Evolutionary conservation across 208 protist species (phyloP).

Genomic region (Trypanosoma grayi): DNA sequence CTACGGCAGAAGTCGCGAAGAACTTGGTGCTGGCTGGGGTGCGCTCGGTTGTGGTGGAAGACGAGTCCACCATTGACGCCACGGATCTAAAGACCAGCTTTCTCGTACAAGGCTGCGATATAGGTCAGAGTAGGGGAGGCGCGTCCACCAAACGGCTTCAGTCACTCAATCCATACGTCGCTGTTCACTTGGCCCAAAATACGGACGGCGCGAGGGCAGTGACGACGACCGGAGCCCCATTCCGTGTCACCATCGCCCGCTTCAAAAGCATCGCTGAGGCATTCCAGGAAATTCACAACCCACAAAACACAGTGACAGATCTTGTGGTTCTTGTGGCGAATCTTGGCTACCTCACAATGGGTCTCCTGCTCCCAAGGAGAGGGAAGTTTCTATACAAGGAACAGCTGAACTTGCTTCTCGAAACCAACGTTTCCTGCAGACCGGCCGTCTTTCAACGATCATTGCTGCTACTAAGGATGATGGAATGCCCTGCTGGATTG

Average conservation of each 20-base stretch:
- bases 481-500: constrained; percentile 11
- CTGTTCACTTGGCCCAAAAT: not conserved
- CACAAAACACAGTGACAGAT: constrained; percentile 1
- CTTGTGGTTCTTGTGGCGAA: constrained; percentile 21
- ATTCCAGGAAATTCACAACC: not conserved
- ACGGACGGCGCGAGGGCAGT: not conserved
- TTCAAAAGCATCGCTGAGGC: constrained; percentile 5
- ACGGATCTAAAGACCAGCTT: constrained; percentile 44
- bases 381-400: constrained; percentile 5
- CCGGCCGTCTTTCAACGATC: constrained; percentile 19
- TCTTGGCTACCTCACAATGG: constrained; percentile 9
- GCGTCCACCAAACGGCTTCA: constrained; percentile 12
- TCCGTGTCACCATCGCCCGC: not conserved
- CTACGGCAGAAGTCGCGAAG: constrained; percentile 79
- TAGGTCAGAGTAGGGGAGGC: constrained; percentile 7
- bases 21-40: constrained; percentile 92
- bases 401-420: constrained; percentile 15
- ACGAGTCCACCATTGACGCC: constrained; percentile 25
- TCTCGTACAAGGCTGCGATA: constrained; percentile 44
- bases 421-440: not conserved
- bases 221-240: not conserved
- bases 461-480: constrained; percentile 25
- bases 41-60: constrained; percentile 40
- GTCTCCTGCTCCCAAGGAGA: constrained; percentile 17
- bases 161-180: constrained; percentile 26